Evolutionary conservation across 805 yeast species (phyloP).

Genomic region (Ogataea neopini): DNA sequence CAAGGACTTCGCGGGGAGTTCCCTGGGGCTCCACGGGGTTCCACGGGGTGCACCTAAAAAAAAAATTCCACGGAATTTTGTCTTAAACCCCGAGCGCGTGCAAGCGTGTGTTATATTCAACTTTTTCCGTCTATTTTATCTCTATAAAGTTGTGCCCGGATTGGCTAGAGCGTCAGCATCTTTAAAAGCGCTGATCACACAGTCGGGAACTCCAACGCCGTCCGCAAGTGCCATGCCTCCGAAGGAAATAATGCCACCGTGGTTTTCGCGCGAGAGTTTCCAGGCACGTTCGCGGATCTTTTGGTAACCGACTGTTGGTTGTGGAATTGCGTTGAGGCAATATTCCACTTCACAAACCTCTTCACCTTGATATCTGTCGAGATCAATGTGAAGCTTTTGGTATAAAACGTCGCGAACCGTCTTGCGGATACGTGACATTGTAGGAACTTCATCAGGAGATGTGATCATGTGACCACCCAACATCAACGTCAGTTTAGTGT

Average conservation of each 20-base stretch:
- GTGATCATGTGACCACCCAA: slow-evolving; percentile 63
- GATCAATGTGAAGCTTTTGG: slow-evolving; percentile 21
- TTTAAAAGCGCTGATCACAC: slow-evolving; percentile 62
- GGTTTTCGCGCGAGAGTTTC: slow-evolving; percentile 35
- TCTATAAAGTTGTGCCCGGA: background rate
- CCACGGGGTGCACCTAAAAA: background rate
- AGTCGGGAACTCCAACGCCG: slow-evolving; percentile 90
- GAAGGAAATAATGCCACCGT: slow-evolving; percentile 46
- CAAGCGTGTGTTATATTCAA: background rate
- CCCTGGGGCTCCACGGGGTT: slow-evolving; percentile 3
- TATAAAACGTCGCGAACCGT: slow-evolving; percentile 26
- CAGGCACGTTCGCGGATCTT: slow-evolving; percentile 41
- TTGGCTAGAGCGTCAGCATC: slow-evolving; percentile 45
- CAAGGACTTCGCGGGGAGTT: background rate
- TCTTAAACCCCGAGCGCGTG: background rate
- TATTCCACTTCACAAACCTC: slow-evolving; percentile 38
- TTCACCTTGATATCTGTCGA: slow-evolving; percentile 17
- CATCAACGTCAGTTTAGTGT: slow-evolving; percentile 84
- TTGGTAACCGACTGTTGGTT: slow-evolving; percentile 70
- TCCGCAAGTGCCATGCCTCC: slow-evolving; percentile 82
- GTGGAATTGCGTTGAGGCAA: slow-evolving; percentile 72
- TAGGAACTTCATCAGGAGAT: slow-evolving; percentile 20
- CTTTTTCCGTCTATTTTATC: background rate
- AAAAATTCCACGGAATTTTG: background rate
- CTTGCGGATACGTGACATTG: slow-evolving; percentile 24